Percentiles rank a stretch among this genome's conserved stretches.
These are phyloP conservation scores for Picea mariana DNA, from an alignment of 83 land plant genomes.

Conservation along the genomic window DNA sequence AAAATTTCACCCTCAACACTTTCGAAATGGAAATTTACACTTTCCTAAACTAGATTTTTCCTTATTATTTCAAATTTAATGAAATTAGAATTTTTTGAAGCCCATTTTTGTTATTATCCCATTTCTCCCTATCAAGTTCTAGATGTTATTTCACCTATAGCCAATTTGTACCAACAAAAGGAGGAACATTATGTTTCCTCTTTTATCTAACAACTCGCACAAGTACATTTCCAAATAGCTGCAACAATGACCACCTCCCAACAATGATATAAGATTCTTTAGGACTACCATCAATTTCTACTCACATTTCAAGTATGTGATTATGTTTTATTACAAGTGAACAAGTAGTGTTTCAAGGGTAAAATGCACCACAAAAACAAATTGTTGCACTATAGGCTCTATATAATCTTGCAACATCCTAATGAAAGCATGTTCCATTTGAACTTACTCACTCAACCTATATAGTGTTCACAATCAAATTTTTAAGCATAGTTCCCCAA, in stretches of 20 bases:
- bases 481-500: no score
- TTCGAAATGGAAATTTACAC: no score
- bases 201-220: background rate
- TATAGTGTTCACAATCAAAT: no score
- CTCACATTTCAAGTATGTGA: background rate
- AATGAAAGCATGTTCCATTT: background rate
- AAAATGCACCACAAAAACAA: background rate
- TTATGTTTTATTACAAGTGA: background rate
- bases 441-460: no score
- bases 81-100: no score
- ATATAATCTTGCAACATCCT: background rate
- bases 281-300: background rate
- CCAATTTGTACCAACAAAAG: background rate
- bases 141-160: background rate
- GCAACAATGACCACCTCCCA: no score
- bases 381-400: background rate
- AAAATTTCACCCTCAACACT: no score
- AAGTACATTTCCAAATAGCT: background rate
- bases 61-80: no score
- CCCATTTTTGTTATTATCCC: background rate
- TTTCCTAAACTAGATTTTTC: no score
- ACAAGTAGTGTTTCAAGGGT: background rate
- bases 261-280: background rate
- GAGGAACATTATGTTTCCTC: background rate
- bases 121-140: background rate